A percentile compares a stretch with the other conserved stretches of the same genome.
Evolutionary conservation across 2,329 filamentous ascomycete genomes (phyloP).

Genomic region (Ophidiomyces ophidiicola): DNA sequence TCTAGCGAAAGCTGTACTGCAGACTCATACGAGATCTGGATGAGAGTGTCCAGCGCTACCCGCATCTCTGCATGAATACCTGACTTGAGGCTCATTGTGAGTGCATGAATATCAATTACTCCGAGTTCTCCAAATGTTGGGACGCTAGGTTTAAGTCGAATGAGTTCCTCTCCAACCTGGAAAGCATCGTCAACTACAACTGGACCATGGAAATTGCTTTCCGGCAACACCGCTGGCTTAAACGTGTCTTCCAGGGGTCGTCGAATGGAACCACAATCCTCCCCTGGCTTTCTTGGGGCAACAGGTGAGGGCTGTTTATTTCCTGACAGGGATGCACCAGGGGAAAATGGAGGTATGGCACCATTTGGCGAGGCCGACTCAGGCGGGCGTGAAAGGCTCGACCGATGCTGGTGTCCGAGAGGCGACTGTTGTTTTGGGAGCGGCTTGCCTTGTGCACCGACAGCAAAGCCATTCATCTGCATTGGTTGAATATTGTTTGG

Average conservation of each 20-base stretch:
- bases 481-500: conserved; percentile 24
- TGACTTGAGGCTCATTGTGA: conserved; percentile 80
- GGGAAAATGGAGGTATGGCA: conserved; percentile 11
- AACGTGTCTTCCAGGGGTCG: conserved; percentile 29
- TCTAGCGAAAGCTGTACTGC: conserved; percentile 55
- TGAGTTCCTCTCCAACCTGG: conserved; percentile 54
- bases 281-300: conserved; percentile 17
- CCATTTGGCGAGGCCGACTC: conserved; percentile 20
- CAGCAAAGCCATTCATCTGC: conserved; percentile 31
- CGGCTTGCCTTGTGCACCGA: conserved; percentile 26
- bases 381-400: conserved; percentile 20
- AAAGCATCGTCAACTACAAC: conserved; percentile 55
- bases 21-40: conserved; percentile 54
- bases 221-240: conserved; percentile 36
- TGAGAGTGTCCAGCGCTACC: conserved; percentile 72
- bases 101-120: conserved; percentile 75
- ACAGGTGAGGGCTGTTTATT: conserved; percentile 14
- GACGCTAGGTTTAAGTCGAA: conserved; percentile 58
- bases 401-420: conserved; percentile 18
- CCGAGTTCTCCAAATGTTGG: conserved; percentile 68
- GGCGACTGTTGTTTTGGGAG: conserved; percentile 21
- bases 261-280: conserved; percentile 10
- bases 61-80: conserved; percentile 85
- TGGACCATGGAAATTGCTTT: conserved; percentile 55
- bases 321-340: conserved; percentile 12